phyloP scores from a whole-genome alignment of 202 grass and related monocot genomes.

The Alloteropsis angusta region DNA sequence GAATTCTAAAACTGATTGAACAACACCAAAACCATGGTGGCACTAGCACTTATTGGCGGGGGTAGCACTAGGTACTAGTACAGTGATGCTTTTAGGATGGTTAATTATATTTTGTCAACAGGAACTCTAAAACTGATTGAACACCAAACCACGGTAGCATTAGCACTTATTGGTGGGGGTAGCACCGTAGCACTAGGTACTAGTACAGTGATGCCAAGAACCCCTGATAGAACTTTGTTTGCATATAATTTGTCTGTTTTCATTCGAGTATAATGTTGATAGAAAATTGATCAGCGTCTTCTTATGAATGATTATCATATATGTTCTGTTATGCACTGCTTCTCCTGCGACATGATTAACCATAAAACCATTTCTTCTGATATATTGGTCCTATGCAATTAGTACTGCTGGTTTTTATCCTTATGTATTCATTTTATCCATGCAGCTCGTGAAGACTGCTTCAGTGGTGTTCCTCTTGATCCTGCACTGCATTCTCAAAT shows the following conservation, averaged over 20 bases:
- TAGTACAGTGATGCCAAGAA: neutral
- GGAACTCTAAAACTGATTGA: neutral
- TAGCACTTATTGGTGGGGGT: neutral
- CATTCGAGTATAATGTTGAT: neutral
- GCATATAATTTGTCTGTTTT: neutral
- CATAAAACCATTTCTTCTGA: neutral
- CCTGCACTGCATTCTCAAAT: slow-evolving; percentile 14
- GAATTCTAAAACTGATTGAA: neutral
- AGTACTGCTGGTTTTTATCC: slow-evolving; percentile 8
- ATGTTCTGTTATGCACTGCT: neutral
- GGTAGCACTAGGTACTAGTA: too few relatives aligned
- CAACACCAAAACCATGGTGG: neutral
- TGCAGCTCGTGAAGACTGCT: slow-evolving; percentile 13
- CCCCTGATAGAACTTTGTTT: neutral
- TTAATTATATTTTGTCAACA: neutral
- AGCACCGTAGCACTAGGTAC: neutral
- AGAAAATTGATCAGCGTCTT: neutral
- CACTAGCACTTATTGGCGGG: neutral
- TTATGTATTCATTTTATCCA: slow-evolving; percentile 14
- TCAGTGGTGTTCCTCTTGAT: slow-evolving; percentile 11
- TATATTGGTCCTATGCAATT: neutral
- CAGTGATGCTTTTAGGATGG: too few relatives aligned
- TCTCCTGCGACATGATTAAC: neutral
- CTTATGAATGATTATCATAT: neutral
- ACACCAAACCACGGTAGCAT: neutral